Conservation (phyloP, 2,329 filamentous ascomycete species). For the Pseudopithomyces maydicus region DNA sequence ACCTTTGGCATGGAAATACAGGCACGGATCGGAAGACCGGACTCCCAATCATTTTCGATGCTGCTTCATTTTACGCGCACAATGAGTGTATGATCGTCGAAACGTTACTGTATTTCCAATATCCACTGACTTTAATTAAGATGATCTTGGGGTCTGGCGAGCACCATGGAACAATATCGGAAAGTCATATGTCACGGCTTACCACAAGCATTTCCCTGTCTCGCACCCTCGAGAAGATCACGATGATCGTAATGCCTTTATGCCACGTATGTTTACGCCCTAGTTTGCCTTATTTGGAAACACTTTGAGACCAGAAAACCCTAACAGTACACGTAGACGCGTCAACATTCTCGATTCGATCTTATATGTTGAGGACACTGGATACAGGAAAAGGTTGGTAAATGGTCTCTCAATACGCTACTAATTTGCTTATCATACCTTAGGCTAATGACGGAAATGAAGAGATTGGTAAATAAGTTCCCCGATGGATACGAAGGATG, state of each 20-base stretch:
- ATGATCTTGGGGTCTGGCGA: constrained; percentile 13
- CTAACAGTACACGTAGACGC: background rate
- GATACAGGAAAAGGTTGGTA: background rate
- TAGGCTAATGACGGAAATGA: background rate
- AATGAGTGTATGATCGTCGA: constrained; percentile 5
- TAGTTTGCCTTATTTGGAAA: background rate
- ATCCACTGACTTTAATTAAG: background rate
- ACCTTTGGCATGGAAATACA: constrained; percentile 40
- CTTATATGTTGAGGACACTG: background rate
- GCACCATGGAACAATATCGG: constrained; percentile 10
- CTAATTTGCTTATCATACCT: background rate
- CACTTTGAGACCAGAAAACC: background rate
- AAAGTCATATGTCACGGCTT: constrained; percentile 8
- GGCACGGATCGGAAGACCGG: background rate
- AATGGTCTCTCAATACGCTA: background rate
- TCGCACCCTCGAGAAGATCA: constrained; percentile 3
- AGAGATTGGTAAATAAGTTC: background rate
- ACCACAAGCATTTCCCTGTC: constrained; percentile 9
- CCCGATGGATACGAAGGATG: background rate
- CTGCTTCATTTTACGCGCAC: constrained; percentile 12
- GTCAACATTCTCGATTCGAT: background rate
- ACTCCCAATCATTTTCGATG: constrained; percentile 13
- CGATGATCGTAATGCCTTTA: background rate
- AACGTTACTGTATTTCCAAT: background rate
- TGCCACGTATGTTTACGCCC: background rate